Evolutionary conservation across 306 rosid species (phyloP).

Genomic region (Cicer cuneatum): DNA sequence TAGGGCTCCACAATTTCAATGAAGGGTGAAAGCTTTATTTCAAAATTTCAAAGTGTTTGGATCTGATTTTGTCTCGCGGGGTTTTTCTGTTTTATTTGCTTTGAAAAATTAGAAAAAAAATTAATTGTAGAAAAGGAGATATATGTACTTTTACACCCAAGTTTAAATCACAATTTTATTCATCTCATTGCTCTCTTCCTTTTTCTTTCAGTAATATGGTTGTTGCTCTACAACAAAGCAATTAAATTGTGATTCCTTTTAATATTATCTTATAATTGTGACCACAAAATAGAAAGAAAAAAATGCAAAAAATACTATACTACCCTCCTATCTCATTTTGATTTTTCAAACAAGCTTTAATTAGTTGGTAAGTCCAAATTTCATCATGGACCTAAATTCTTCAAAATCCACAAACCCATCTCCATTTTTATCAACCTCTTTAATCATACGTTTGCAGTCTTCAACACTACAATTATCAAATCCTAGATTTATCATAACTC

Average conservation of each 20-base stretch:
- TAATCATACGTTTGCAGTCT: conserved; percentile 68
- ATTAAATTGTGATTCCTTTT: too few relatives aligned
- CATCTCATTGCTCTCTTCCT: too few relatives aligned
- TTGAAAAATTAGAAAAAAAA: too few relatives aligned
- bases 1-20: not conserved
- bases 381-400: conserved; percentile 73
- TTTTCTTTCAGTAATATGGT: too few relatives aligned
- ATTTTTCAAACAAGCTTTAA: conserved; percentile 7
- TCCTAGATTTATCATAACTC: conserved; percentile 61
- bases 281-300: not conserved
- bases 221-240: too few relatives aligned
- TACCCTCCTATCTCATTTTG: not conserved
- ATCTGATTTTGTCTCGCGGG: not conserved
- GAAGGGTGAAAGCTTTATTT: not conserved
- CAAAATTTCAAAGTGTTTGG: not conserved
- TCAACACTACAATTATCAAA: conserved; percentile 57
- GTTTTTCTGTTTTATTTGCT: not conserved
- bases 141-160: too few relatives aligned
- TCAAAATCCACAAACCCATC: conserved; percentile 80
- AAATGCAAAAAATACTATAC: not conserved
- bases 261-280: too few relatives aligned
- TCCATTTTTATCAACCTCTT: conserved; percentile 67
- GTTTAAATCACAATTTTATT: too few relatives aligned
- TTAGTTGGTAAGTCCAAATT: conserved; percentile 34
- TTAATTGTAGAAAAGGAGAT: too few relatives aligned